Evolutionary conservation across 2,329 filamentous ascomycete species (phyloP), one percentile per base, ranked within the genome.

Genomic region (Alternaria dauci): DNA sequence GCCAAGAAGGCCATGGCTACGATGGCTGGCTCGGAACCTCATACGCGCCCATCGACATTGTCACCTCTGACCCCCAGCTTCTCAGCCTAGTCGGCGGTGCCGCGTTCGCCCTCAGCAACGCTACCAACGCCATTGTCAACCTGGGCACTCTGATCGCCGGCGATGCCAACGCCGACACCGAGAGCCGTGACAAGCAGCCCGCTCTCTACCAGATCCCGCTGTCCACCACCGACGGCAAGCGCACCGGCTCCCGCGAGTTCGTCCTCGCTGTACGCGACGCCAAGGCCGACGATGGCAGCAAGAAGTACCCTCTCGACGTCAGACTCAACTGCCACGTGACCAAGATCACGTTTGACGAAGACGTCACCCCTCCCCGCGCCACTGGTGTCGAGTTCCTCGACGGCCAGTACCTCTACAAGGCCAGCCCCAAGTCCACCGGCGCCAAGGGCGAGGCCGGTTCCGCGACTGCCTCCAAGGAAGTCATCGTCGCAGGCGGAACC

Each of bases 261-360:
- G 78, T 90, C 50, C 69, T 86, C 63, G 72, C 81, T 50, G 79
- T 82, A 12, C 79, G 81, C n/a, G 82, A 83, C 62, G 83, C 83
- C 7, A 79, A 79, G 61, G 82, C 83, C 69, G 58, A 67, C 3
- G 80, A 87, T 59, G 86, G 86, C 30, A 80, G 78, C 41, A 83
- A 83, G 70, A 83, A 78, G 63, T 88, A 87, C 71, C 84, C 82
- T 43, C 82, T 89, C 1, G 85, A 87, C 59, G 79, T 89, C 54
- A 80, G 81, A 46, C 80, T 84, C 2, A 90, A 90, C 77, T 87
- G 84, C 36, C 79, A 91, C 48, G 91, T 87, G 62, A 89, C 89
- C 53, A 89, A 88, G 74, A 78, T 93, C 74, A 81, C 81, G 38
- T 90, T 89, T 66, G 88, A 90, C 38, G 85, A 88, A 3, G 87